phyloP scores from a whole-genome alignment of 306 rosid species.

The peach (Prunus persica) region DNA sequence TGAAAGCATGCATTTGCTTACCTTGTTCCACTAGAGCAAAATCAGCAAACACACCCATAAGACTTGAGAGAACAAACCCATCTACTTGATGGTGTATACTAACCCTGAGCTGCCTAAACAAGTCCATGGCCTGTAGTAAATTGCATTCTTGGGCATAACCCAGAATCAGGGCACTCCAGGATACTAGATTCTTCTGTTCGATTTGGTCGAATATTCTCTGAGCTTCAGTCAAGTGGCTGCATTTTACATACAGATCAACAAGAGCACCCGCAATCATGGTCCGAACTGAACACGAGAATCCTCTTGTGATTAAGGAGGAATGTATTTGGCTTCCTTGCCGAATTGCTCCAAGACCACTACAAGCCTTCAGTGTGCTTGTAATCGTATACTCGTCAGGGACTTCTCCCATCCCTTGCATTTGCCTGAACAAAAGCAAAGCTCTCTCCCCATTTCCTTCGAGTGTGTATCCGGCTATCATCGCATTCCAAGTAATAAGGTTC shows the following conservation, averaged over 20 bases:
- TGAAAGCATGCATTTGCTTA: slow-evolving; percentile 60
- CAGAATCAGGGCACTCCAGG: slow-evolving; percentile 58
- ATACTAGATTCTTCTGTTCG: slow-evolving; percentile 41
- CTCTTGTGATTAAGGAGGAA: slow-evolving; percentile 47
- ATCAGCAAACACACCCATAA: slow-evolving; percentile 60
- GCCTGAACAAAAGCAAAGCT: slow-evolving; percentile 43
- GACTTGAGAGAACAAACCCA: slow-evolving; percentile 56
- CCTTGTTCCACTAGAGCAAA: slow-evolving; percentile 58
- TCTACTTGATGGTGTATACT: slow-evolving; percentile 40
- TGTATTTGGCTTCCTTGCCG: slow-evolving; percentile 54
- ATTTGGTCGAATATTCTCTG: slow-evolving; percentile 49
- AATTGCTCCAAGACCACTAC: slow-evolving; percentile 44
- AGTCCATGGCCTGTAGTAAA: slow-evolving; percentile 43
- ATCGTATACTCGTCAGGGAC: slow-evolving; percentile 54
- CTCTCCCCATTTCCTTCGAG: slow-evolving; percentile 33
- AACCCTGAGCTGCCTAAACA: slow-evolving; percentile 52
- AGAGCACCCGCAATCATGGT: slow-evolving; percentile 49
- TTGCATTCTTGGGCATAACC: slow-evolving; percentile 62
- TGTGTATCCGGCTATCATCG: slow-evolving; percentile 57
- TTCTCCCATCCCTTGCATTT: slow-evolving; percentile 48
- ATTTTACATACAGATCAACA: slow-evolving; percentile 59
- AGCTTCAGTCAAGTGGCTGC: slow-evolving; percentile 39
- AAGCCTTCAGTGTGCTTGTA: slow-evolving; percentile 55
- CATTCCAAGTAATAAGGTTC: slow-evolving; percentile 61
- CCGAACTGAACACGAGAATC: slow-evolving; percentile 35